These are phyloP conservation scores for Cystobasidium pallidum DNA, from an alignment of 1,284 basidiomycete genomes.

Conservation along the genomic window DNA sequence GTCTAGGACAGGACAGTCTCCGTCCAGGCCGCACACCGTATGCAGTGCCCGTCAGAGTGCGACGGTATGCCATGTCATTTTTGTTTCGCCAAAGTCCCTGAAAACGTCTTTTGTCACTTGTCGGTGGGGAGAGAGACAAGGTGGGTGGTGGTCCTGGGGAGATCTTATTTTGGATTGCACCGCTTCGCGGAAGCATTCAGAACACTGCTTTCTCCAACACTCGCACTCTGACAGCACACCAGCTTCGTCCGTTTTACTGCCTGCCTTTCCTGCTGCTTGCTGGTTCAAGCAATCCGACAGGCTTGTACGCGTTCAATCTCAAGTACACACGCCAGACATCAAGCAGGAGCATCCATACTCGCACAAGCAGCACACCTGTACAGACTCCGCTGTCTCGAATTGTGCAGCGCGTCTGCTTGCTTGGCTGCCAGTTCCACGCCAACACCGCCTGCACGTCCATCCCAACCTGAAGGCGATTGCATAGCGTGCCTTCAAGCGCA, in stretches of 20 bases:
- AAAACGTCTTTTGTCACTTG: neutral
- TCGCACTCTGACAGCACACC: no score
- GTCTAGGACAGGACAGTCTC: no score
- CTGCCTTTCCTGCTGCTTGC: slow-evolving; percentile 5
- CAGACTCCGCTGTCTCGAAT: neutral
- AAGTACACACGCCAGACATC: neutral
- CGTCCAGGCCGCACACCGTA: no score
- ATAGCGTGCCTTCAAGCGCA: slow-evolving; percentile 11
- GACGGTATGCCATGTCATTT: neutral
- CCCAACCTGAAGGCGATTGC: neutral
- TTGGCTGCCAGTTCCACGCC: neutral
- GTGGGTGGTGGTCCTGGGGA: no score
- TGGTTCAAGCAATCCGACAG: neutral
- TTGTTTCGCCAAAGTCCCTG: neutral
- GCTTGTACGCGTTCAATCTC: neutral
- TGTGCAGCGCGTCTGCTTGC: neutral
- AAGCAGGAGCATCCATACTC: neutral
- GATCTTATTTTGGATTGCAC: neutral
- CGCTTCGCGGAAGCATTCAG: neutral
- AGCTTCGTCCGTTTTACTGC: no score
- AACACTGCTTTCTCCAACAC: no score
- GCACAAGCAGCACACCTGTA: neutral
- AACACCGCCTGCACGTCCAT: neutral
- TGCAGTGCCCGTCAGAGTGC: neutral
- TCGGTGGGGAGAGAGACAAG: neutral